Evolutionary conservation across 1,284 basidiomycete species (phyloP), one percentile per base, ranked within the genome.

Genomic region (Rhodofomes roseus): DNA sequence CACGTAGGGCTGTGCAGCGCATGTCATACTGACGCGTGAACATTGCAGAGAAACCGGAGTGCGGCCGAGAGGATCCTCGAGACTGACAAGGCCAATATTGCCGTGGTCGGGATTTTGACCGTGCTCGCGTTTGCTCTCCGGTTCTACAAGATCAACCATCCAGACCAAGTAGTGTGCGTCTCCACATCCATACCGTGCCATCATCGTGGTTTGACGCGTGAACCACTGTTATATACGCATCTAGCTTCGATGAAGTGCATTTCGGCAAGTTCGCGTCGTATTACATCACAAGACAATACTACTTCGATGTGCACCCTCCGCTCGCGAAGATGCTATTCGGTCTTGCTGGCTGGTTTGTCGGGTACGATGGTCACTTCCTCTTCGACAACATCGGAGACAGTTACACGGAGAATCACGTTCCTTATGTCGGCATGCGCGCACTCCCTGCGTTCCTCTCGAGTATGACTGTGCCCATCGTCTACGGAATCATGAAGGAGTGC

Each of bases 261-360:
- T 98, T 97, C 71, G 95, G 95, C 63, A 94, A 93, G 77, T 96
- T 98, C 74, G 95, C 95, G 20, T 86, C 91, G 6, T 92, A 94
- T 74, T 98, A 98, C 75, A 87, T 98, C 68, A 80, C 80, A 57
- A 82, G 95, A 63, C 86, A 97, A 76, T 99, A 97, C 79, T 98
- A 98, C 78, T 99, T 99, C 79, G 97, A 99, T 74, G 97, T 99
- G 4, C 97, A 99, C 70, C 96, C 96, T 41, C 96, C 96, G 16
- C 87, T 98, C 56, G 95, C 96, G 50, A 98, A 98, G 73, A 82
- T 98, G 65, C 81, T 98, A 34, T 92, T 96, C 68, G 97, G 90
- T 51, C 82, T 96, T 40, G 91, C 92, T 27, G 97, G 95, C 62
- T 98, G 94, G 92, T 89, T 97, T 62, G 93, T 96, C 46, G 97